These are phyloP conservation scores for Nitzschia palea DNA, from an alignment of 108 stramenopile species.

Conservation along the genomic window DNA sequence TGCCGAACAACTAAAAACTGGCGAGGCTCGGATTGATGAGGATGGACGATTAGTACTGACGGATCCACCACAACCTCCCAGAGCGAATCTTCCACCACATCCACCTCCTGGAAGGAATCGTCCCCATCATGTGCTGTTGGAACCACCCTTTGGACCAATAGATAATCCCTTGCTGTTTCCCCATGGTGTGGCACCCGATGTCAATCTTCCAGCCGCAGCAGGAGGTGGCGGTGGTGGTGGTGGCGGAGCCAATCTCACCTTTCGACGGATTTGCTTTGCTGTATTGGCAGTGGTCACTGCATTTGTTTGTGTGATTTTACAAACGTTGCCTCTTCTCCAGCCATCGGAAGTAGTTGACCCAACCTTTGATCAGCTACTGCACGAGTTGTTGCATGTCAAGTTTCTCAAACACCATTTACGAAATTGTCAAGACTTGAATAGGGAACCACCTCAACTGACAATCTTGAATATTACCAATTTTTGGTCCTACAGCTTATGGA, in stretches of 20 bases:
- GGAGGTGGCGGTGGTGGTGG: neutral
- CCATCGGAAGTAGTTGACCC: slow-evolving; percentile 12
- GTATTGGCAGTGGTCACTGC: slow-evolving; percentile 37
- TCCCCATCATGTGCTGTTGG: no score
- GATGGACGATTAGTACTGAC: slow-evolving; percentile 34
- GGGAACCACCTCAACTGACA: neutral
- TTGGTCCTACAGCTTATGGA: neutral
- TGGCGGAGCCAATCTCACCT: slow-evolving; percentile 27
- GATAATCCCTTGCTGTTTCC: no score
- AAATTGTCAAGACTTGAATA: slow-evolving; percentile 23
- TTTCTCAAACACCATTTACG: slow-evolving; percentile 17
- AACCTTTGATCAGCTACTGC: slow-evolving; percentile 25
- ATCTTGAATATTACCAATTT: neutral
- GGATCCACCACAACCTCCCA: slow-evolving; percentile 24
- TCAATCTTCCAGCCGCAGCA: neutral
- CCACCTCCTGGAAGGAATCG: slow-evolving; percentile 8
- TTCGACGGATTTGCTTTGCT: slow-evolving; percentile 49
- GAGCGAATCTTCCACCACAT: slow-evolving; percentile 29
- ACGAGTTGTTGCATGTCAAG: slow-evolving; percentile 28
- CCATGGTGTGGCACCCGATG: neutral
- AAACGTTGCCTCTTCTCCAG: slow-evolving; percentile 30
- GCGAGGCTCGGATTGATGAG: slow-evolving; percentile 34
- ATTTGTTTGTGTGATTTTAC: slow-evolving; percentile 42
- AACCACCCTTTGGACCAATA: no score
- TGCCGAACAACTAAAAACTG: slow-evolving; percentile 4